Evolutionary conservation across 2,329 filamentous ascomycete species (phyloP).

Genomic region (Alternaria arbusti): DNA sequence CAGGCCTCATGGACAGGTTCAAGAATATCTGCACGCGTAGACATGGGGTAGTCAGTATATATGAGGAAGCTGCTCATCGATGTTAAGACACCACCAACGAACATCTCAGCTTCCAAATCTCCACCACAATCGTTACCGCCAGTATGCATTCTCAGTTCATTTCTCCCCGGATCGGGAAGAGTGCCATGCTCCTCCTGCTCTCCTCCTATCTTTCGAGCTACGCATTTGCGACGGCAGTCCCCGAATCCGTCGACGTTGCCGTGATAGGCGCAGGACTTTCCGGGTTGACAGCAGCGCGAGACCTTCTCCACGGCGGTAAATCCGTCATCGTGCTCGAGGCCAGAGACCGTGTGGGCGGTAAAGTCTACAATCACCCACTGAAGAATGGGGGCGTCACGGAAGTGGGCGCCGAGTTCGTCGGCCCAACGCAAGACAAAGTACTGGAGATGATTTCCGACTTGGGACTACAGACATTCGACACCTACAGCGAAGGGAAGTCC

Average conservation of each 20-base stretch:
- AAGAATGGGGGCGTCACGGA: constrained; percentile 30
- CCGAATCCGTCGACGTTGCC: constrained; percentile 29
- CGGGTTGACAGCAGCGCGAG: constrained; percentile 36
- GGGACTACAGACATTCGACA: constrained; percentile 24
- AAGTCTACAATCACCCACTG: constrained; percentile 48
- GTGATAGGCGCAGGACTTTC: constrained; percentile 56
- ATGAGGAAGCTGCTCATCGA: neutral
- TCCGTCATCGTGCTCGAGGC: constrained; percentile 58
- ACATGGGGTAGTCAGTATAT: neutral
- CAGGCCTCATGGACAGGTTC: neutral
- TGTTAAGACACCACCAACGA: neutral
- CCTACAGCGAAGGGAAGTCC: constrained; percentile 18
- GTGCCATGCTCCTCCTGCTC: neutral
- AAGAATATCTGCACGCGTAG: neutral
- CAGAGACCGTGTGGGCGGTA: constrained; percentile 59
- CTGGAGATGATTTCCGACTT: constrained; percentile 24
- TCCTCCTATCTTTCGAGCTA: neutral
- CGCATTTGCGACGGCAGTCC: neutral
- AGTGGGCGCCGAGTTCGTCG: constrained; percentile 32
- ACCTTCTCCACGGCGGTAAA: constrained; percentile 49
- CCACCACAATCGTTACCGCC: neutral
- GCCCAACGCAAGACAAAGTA: constrained; percentile 29
- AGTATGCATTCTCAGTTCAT: neutral
- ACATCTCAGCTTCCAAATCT: neutral
- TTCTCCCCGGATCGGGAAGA: neutral